Conservation (phyloP, 495 filamentous ascomycete genomes). For the Astrocystis sublimbata region DNA sequence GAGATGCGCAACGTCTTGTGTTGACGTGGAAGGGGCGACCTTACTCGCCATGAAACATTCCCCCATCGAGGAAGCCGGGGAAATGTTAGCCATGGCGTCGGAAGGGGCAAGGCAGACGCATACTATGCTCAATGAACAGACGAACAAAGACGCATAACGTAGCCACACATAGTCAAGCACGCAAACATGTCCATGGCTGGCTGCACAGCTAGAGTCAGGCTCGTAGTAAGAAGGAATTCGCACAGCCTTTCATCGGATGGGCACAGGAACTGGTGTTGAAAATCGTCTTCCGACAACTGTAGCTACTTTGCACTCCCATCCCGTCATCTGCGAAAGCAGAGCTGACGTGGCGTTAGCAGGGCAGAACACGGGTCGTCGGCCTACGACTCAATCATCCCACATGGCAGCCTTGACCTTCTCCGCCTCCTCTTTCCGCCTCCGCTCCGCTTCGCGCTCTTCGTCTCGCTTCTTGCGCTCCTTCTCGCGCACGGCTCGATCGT, state of each 20-base stretch:
- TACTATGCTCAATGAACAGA: neutral
- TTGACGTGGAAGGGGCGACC: constrained; percentile 61
- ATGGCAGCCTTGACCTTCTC: constrained; percentile 72
- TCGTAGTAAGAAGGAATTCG: neutral
- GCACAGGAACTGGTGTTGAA: too few species aligned
- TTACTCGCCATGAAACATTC: neutral
- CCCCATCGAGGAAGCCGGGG: neutral
- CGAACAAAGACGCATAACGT: neutral
- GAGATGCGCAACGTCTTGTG: constrained; percentile 37
- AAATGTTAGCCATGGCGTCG: neutral
- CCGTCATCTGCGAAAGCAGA: neutral
- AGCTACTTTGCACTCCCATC: neutral
- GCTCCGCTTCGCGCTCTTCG: constrained; percentile 66
- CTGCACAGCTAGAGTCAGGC: neutral
- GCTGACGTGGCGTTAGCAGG: neutral
- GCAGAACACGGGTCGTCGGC: neutral
- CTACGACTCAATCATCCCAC: constrained; percentile 70
- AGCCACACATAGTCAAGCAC: neutral
- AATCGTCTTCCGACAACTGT: neutral
- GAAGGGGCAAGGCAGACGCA: neutral
- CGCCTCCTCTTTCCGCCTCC: constrained; percentile 63
- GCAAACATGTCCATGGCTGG: neutral
- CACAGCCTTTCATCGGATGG: too few species aligned
- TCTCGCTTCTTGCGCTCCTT: constrained; percentile 80
- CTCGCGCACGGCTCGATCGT: constrained; percentile 80